A percentile compares a stretch with the other conserved stretches of the same genome.
Conservation (phyloP, 2,329 filamentous ascomycete species). For the Paraphoma chrysanthemicola region DNA sequence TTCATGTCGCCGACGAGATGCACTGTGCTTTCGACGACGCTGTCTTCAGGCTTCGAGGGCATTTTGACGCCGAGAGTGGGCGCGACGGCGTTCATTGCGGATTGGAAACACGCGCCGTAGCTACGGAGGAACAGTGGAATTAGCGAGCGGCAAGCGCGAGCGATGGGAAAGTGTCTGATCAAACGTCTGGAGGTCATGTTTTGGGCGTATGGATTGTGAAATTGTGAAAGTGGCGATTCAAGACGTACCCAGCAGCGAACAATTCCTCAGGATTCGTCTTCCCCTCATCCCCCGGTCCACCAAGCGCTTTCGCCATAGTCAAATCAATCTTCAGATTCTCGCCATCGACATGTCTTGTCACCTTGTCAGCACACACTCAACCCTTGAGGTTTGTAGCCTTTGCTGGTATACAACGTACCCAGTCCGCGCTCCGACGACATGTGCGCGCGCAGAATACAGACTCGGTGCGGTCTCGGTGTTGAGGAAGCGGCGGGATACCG, state of each 20-base stretch:
- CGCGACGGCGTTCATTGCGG: slow-evolving; percentile 55
- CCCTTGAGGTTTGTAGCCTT: no score
- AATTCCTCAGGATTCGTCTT: slow-evolving; percentile 57
- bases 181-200: no score
- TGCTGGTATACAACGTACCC: no score
- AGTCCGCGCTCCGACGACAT: slow-evolving; percentile 49
- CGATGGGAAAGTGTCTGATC: no score
- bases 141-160: no score
- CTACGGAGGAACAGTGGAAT: no score
- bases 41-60: slow-evolving; percentile 48
- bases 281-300: slow-evolving; percentile 49
- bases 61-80: slow-evolving; percentile 51
- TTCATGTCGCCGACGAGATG: slow-evolving; percentile 56
- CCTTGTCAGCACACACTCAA: background rate
- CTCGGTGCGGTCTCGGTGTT: slow-evolving; percentile 50
- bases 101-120: slow-evolving; percentile 55
- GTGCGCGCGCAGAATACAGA: slow-evolving; percentile 49
- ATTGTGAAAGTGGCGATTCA: no score
- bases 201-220: no score
- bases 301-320: slow-evolving; percentile 54
- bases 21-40: slow-evolving; percentile 51
- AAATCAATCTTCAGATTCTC: slow-evolving; percentile 49
- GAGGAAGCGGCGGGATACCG: slow-evolving; percentile 36
- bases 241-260: slow-evolving; percentile 55
- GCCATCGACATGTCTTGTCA: slow-evolving; percentile 39